phyloP scores from a whole-genome alignment of 768 basidiomycete species.

The Hericium alpestre region DNA sequence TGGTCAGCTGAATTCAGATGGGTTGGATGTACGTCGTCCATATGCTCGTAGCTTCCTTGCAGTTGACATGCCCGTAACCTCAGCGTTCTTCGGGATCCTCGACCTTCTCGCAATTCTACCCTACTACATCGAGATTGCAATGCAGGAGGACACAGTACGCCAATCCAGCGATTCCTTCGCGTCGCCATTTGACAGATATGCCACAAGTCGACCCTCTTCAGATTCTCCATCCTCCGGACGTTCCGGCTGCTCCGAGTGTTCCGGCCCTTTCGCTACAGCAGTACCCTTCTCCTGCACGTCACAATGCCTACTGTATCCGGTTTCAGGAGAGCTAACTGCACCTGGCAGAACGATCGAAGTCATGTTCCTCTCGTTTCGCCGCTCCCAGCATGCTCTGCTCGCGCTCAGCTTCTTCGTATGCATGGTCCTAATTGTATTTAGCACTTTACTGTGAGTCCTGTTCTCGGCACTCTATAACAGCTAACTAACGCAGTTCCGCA shows the following conservation, averaged over 20 bases:
- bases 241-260: constrained; percentile 86
- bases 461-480: neutral
- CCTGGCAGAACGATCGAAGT: constrained; percentile 68
- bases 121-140: constrained; percentile 77
- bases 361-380: constrained; percentile 81
- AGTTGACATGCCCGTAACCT: neutral
- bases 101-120: constrained; percentile 80
- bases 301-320: neutral
- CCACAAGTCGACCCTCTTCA: constrained; percentile 66
- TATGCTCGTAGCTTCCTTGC: neutral
- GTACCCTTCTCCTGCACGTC: constrained; percentile 64
- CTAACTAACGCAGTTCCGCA: constrained; percentile 14
- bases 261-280: constrained; percentile 77
- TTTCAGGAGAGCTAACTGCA: neutral
- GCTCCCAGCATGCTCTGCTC: constrained; percentile 78
- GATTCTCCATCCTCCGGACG: constrained; percentile 85
- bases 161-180: neutral
- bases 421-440: constrained; percentile 81
- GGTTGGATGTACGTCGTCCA: constrained; percentile 47
- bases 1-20: constrained; percentile 54
- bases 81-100: constrained; percentile 77
- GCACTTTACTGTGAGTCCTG: constrained; percentile 60
- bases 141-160: constrained; percentile 74
- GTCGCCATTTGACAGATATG: neutral
- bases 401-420: constrained; percentile 83